These are phyloP conservation scores for Calamus simplicifolius DNA, from an alignment of 176 grass and related monocot species.

Conservation along the genomic window DNA sequence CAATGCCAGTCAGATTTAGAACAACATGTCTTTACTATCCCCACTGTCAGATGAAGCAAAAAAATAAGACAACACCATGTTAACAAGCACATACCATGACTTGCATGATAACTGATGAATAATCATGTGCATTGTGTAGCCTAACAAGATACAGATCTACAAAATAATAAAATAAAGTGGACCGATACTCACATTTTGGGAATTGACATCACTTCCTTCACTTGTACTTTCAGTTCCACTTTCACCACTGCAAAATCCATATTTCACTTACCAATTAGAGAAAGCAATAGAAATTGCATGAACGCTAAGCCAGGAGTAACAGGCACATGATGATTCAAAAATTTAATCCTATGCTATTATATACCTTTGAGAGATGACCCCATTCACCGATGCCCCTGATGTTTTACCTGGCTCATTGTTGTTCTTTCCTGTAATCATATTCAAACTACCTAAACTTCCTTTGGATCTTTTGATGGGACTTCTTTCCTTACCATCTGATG, in stretches of 20 bases:
- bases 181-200: constrained; percentile 61
- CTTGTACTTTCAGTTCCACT: constrained; percentile 77
- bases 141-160: no score
- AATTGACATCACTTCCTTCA: constrained; percentile 83
- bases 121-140: no score
- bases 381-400: constrained; percentile 67
- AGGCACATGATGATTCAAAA: no score
- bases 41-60: no score
- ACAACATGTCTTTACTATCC: no score
- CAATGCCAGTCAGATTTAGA: no score
- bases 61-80: no score
- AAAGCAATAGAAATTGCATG: no score
- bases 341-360: constrained; percentile 5
- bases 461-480: constrained; percentile 75
- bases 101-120: no score
- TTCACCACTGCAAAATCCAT: constrained; percentile 58
- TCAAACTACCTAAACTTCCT: constrained; percentile 98
- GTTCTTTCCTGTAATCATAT: constrained; percentile 83
- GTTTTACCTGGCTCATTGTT: constrained; percentile 51
- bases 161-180: neutral
- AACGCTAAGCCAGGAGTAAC: no score
- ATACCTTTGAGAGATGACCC: constrained; percentile 69
- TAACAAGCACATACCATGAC: no score
- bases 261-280: constrained; percentile 1
- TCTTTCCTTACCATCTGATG: constrained; percentile 76